phyloP scores from a whole-genome alignment of 768 basidiomycete genomes.

The Russula griseocarnosa region DNA sequence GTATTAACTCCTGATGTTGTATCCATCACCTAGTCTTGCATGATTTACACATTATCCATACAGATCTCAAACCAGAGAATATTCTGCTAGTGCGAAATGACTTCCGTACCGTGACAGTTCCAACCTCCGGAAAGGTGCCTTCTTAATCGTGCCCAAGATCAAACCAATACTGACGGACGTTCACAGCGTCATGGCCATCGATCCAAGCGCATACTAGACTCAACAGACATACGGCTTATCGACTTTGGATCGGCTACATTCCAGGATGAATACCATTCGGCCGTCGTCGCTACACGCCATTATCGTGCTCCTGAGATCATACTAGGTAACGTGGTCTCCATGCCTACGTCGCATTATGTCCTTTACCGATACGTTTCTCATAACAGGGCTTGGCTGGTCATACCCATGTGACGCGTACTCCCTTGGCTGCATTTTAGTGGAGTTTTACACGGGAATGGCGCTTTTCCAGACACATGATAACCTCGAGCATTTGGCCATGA shows the following conservation, averaged over 20 bases:
- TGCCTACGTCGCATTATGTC: neutral
- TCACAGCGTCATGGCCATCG: conserved; percentile 48
- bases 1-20: conserved; percentile 26
- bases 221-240: conserved; percentile 91
- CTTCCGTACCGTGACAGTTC: conserved; percentile 56
- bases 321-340: conserved; percentile 55
- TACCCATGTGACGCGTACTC: conserved; percentile 99
- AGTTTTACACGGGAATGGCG: conserved; percentile 96
- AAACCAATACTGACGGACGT: neutral
- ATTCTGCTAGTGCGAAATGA: conserved; percentile 90
- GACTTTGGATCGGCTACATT: conserved; percentile 99
- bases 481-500: conserved; percentile 98
- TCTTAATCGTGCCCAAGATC: neutral
- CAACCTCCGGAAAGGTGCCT: conserved; percentile 62
- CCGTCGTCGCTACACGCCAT: conserved; percentile 95
- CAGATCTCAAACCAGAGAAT: conserved; percentile 98
- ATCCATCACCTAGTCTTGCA: conserved; percentile 68
- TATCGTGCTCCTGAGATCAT: conserved; percentile 99
- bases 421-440: conserved; percentile 96
- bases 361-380: conserved; percentile 9
- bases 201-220: conserved; percentile 72
- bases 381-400: conserved; percentile 90
- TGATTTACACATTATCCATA: conserved; percentile 87
- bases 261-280: conserved; percentile 96
- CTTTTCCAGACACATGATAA: conserved; percentile 99